Percentiles rank a stretch among this genome's conserved stretches.
These are phyloP conservation scores for Salpingoeca rosetta DNA, from an alignment of 78 protist species.

Conservation along the genomic window DNA sequence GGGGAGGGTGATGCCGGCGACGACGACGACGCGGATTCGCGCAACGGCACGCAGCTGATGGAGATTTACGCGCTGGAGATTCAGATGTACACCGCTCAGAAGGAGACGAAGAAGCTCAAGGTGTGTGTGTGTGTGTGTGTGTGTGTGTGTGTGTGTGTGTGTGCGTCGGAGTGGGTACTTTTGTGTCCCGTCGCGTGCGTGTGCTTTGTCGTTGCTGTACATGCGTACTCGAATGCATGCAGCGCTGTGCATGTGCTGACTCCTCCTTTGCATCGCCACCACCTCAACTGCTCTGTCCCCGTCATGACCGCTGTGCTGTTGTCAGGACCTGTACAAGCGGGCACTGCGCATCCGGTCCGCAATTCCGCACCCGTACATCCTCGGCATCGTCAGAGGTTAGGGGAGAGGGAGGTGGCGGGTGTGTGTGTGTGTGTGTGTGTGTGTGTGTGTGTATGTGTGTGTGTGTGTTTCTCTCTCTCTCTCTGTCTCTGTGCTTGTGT, in stretches of 20 bases:
- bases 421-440: no score
- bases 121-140: not conserved
- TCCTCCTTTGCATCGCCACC: no score
- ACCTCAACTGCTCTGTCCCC: no score
- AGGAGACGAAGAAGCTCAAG: constrained; percentile 70
- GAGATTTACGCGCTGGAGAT: constrained; percentile 91
- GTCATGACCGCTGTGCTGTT: no score
- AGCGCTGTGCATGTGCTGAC: no score
- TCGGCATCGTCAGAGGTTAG: constrained; percentile 82
- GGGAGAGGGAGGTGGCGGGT: no score
- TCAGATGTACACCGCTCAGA: constrained; percentile 78
- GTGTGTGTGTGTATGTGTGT: not conserved
- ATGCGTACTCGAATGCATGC: no score
- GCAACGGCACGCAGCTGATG: constrained; percentile 77
- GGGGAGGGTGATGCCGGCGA: constrained; percentile 4
- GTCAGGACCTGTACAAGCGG: constrained; percentile 36
- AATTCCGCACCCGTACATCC: constrained; percentile 88
- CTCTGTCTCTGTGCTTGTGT: no score
- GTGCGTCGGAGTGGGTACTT: not conserved
- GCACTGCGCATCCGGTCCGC: constrained; percentile 62
- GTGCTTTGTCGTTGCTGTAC: no score
- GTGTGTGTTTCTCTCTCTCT: no score
- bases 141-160: not conserved
- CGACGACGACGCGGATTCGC: constrained; percentile 48
- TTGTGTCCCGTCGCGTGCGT: not conserved